phyloP scores from a whole-genome alignment of 2,329 filamentous ascomycete species.

The Alternaria triticina region DNA sequence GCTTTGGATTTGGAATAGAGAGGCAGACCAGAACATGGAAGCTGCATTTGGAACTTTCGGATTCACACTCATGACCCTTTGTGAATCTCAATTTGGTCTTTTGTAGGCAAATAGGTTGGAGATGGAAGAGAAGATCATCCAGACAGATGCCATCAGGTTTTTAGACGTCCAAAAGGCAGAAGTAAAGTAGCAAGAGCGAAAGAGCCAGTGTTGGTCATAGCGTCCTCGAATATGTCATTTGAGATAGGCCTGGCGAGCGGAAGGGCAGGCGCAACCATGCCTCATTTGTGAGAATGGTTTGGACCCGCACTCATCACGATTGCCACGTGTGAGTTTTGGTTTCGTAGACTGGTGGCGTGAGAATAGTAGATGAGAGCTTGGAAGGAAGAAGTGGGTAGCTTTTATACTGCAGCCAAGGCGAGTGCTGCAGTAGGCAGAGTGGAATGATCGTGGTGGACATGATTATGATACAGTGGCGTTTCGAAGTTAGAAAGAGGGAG shows the following conservation, averaged over 20 bases:
- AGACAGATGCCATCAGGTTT: not conserved
- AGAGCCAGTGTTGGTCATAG: not conserved
- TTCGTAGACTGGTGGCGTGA: not conserved
- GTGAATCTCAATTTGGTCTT: not conserved
- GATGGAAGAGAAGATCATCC: not conserved
- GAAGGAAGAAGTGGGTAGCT: not conserved
- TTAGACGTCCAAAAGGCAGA: fast-evolving
- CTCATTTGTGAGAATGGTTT: too few relatives aligned
- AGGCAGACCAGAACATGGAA: fast-evolving
- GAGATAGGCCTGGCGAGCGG: too few relatives aligned
- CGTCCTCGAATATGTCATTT: too few relatives aligned
- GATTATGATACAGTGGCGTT: fast-evolving
- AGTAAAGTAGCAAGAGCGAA: not conserved
- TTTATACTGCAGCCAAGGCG: fast-evolving
- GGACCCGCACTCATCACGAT: not conserved
- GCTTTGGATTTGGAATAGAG: too few relatives aligned
- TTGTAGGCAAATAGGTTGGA: not conserved
- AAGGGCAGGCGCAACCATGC: not conserved
- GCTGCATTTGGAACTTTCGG: not conserved
- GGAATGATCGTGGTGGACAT: not conserved
- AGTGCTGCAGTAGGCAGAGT: not conserved
- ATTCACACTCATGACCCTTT: fast-evolving
- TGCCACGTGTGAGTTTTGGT: fast-evolving
- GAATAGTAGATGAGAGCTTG: not conserved
- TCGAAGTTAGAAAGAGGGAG: not conserved